Percentiles rank a stretch among this genome's conserved stretches.
phyloP scores from a whole-genome alignment of 768 basidiomycete genomes.

The Scleroderma citrinum region DNA sequence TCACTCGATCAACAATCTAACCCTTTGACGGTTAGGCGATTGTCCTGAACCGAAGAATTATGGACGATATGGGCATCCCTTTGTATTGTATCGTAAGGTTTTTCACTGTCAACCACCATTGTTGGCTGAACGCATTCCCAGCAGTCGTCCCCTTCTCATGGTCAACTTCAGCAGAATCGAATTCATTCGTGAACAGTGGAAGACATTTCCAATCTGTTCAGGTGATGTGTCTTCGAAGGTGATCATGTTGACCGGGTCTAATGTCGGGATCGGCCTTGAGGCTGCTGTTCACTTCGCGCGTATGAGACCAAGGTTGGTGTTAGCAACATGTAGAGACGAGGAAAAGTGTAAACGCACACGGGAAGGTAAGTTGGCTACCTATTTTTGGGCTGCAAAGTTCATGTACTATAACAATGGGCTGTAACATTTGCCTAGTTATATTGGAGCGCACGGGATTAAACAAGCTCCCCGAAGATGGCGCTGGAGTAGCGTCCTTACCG shows the following conservation, averaged over 20 bases:
- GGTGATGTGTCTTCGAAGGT: conserved; percentile 40
- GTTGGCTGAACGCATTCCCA: neutral
- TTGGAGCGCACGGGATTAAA: conserved; percentile 8
- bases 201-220: conserved; percentile 9
- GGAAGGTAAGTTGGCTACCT: conserved; percentile 9
- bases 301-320: conserved; percentile 26
- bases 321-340: conserved; percentile 30
- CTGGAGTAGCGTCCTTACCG: conserved; percentile 24
- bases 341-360: conserved; percentile 20
- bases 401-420: neutral
- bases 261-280: conserved; percentile 34
- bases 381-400: neutral
- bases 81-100: no score
- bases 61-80: neutral
- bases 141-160: conserved; percentile 6
- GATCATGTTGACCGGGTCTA: conserved; percentile 47
- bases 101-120: neutral
- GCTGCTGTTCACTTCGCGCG: conserved; percentile 26
- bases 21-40: no score
- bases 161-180: conserved; percentile 4
- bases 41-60: neutral
- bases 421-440: conserved; percentile 14
- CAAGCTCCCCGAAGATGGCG: neutral
- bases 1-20: no score
- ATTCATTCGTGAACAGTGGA: conserved; percentile 22